Evolutionary conservation across 176 grass and related monocot genomes (phyloP).

Genomic region (Elymus sibiricus): DNA sequence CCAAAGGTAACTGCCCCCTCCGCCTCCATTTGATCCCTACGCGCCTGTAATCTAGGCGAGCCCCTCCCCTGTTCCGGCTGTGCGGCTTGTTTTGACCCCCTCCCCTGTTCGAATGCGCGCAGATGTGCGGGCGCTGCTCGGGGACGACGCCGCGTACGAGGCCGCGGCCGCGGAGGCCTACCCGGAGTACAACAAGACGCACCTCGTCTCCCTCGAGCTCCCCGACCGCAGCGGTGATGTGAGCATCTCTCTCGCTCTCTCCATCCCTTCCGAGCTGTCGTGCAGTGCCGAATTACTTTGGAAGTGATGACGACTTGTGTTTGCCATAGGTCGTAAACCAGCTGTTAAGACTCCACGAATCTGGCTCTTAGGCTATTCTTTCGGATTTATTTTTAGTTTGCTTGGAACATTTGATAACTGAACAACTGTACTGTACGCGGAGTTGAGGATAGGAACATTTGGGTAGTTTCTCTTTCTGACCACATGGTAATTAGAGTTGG

Average conservation of each 20-base stretch:
- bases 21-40: neutral
- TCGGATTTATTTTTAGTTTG: neutral
- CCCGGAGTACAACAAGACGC: conserved; percentile 78
- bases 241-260: conserved; percentile 19
- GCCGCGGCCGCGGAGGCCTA: conserved; percentile 90
- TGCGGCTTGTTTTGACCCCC: conserved; percentile 12
- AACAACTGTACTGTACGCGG: neutral
- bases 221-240: conserved; percentile 95
- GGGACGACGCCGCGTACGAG: conserved; percentile 75
- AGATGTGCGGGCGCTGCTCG: conserved; percentile 80
- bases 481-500: neutral
- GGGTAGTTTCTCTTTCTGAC: neutral
- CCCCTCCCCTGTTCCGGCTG: neutral
- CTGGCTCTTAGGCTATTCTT: neutral
- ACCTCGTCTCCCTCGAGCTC: conserved; percentile 72
- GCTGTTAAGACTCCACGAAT: neutral
- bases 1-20: conserved; percentile 55
- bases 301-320: neutral
- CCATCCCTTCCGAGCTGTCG: neutral
- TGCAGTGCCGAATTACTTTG: neutral
- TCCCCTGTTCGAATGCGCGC: conserved; percentile 20
- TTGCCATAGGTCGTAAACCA: neutral
- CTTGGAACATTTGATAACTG: neutral
- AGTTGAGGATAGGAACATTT: neutral
- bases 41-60: neutral